Percentiles rank a stretch among this genome's conserved stretches.
Conservation (phyloP, 306 rosid species). For the Cucurbita argyrosperma region DNA sequence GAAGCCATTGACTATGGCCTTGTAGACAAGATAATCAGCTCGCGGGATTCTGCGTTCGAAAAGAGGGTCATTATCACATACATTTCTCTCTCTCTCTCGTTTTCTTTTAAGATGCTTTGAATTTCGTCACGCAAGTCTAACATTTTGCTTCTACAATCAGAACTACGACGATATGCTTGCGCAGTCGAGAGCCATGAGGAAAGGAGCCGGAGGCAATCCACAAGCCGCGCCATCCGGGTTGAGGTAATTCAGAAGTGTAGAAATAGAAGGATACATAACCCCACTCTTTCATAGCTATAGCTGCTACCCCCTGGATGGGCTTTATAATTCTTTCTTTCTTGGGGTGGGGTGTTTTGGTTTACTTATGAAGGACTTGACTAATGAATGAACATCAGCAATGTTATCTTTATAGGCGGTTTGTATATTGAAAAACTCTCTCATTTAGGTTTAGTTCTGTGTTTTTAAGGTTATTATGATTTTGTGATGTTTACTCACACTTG, state of each 20-base stretch:
- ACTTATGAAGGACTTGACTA: background rate
- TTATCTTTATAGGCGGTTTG: background rate
- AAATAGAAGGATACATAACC: background rate
- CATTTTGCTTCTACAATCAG: slow-evolving; percentile 25
- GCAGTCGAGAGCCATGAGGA: slow-evolving; percentile 56
- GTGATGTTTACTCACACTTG: background rate
- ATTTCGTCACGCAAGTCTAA: background rate
- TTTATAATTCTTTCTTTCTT: background rate
- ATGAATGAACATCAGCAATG: background rate
- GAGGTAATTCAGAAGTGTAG: slow-evolving; percentile 23
- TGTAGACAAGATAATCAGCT: slow-evolving; percentile 57
- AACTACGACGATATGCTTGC: slow-evolving; percentile 60
- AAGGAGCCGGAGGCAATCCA: slow-evolving; percentile 39
- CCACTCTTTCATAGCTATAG: background rate
- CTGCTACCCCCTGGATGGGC: background rate
- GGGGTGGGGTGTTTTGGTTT: background rate
- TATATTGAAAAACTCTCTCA: background rate
- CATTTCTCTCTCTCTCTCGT: background rate
- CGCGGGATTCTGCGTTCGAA: slow-evolving; percentile 33
- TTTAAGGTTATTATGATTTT: background rate
- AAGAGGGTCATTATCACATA: slow-evolving; percentile 42
- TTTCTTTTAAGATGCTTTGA: background rate
- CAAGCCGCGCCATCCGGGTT: slow-evolving; percentile 71
- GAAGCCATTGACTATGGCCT: slow-evolving; percentile 74
- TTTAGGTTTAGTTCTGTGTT: background rate